Conservation (phyloP, 129 eudicot species). For the Solidago caesia region DNA sequence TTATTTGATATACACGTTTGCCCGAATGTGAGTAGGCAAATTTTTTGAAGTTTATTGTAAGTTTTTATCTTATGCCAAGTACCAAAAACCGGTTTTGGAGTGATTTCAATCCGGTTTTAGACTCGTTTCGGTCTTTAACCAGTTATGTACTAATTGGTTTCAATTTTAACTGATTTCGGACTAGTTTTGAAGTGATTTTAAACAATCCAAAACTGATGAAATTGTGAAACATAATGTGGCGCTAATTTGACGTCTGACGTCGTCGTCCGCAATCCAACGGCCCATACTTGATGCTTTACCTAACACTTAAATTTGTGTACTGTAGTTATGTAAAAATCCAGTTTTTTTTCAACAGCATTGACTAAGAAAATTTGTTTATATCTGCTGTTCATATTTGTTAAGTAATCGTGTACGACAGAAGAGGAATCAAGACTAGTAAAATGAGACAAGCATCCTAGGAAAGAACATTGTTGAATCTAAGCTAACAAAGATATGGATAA, state of each 20-base stretch:
- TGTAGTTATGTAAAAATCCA: neutral
- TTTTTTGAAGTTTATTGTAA: too few species aligned
- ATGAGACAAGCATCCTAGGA: slow-evolving; percentile 36
- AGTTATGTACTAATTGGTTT: too few species aligned
- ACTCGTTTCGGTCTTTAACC: neutral
- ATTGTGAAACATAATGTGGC: neutral
- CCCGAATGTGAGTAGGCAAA: too few species aligned
- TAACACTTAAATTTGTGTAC: neutral
- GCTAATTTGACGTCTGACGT: too few species aligned
- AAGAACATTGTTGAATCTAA: slow-evolving; percentile 23
- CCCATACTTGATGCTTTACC: too few species aligned
- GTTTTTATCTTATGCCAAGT: too few species aligned
- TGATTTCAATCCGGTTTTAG: neutral
- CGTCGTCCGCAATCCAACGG: too few species aligned
- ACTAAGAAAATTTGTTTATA: neutral
- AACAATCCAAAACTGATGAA: too few species aligned
- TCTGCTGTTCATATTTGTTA: neutral
- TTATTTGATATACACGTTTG: too few species aligned
- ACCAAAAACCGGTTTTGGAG: too few species aligned
- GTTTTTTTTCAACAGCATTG: neutral
- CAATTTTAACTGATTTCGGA: too few species aligned
- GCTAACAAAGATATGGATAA: slow-evolving; percentile 42
- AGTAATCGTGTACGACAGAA: neutral
- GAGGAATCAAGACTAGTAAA: slow-evolving; percentile 14
- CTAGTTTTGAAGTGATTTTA: too few species aligned